A percentile compares a stretch with the other conserved stretches of the same genome.
Conservation (phyloP, 768 basidiomycete genomes). For the Lentinula raphanica region DNA sequence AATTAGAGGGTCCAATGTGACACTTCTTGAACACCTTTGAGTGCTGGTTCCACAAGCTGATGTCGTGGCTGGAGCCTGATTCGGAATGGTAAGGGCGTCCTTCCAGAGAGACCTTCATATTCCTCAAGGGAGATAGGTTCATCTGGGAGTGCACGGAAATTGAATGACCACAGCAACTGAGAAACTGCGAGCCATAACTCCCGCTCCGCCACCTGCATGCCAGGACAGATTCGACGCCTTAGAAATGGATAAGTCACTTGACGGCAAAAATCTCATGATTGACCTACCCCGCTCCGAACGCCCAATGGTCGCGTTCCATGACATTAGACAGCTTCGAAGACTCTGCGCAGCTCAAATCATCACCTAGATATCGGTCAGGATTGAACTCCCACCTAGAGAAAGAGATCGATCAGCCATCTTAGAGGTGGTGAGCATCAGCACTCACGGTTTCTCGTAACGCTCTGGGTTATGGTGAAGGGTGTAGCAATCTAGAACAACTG, state of each 20-base stretch:
- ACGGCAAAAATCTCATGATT: neutral
- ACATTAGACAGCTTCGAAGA: slow-evolving; percentile 25
- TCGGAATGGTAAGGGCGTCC: slow-evolving; percentile 26
- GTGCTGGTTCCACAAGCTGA: slow-evolving; percentile 5
- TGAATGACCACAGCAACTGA: slow-evolving; percentile 30
- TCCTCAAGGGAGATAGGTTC: slow-evolving; percentile 29
- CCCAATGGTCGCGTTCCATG: slow-evolving; percentile 30
- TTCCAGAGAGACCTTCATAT: slow-evolving; percentile 29
- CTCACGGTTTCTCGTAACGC: slow-evolving; percentile 28
- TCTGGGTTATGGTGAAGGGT: slow-evolving; percentile 20
- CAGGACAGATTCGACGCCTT: slow-evolving; percentile 28
- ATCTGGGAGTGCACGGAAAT: slow-evolving; percentile 20
- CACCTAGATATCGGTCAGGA: slow-evolving; percentile 30
- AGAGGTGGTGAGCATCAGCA: neutral
- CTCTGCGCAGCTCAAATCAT: slow-evolving; percentile 22
- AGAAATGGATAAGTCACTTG: neutral
- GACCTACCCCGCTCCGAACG: slow-evolving; percentile 30
- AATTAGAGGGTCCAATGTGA: slow-evolving; percentile 8
- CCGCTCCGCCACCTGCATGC: slow-evolving; percentile 26
- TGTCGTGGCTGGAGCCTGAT: slow-evolving; percentile 14
- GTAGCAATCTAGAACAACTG: slow-evolving; percentile 24
- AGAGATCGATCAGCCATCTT: neutral
- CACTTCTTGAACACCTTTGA: slow-evolving; percentile 5
- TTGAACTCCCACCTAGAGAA: slow-evolving; percentile 18
- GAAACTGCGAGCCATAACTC: slow-evolving; percentile 31